Evolutionary conservation across 495 filamentous ascomycete genomes (phyloP).

Genomic region (Penicillium canescens): DNA sequence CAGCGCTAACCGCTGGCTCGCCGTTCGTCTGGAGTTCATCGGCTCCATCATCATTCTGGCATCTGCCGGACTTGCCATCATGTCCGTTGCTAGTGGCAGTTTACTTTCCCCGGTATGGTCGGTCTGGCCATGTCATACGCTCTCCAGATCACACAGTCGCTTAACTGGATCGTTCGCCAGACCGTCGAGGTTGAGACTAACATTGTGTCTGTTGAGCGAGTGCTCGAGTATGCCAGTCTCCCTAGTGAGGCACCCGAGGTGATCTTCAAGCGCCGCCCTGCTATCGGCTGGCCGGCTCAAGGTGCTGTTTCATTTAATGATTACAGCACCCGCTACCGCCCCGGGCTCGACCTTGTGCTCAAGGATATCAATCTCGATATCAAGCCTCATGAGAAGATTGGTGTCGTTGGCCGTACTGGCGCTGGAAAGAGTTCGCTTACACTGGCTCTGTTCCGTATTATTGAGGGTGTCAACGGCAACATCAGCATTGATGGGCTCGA

Average conservation of each 20-base stretch:
- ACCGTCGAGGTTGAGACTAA: conserved; percentile 99
- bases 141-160: conserved; percentile 93
- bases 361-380: conserved; percentile 90
- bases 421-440: conserved; percentile 97
- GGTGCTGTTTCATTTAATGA: conserved; percentile 90
- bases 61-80: conserved; percentile 78
- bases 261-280: conserved; percentile 81
- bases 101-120: conserved; percentile 73
- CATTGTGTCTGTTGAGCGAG: conserved; percentile 97
- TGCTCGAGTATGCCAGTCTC: conserved; percentile 91
- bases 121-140: conserved; percentile 97
- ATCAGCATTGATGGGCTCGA: conserved; percentile 89
- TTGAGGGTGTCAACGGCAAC: conserved; percentile 77
- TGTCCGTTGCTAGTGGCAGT: conserved; percentile 74
- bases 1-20: conserved; percentile 95
- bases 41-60: conserved; percentile 92
- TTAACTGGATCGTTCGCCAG: conserved; percentile 99
- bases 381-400: conserved; percentile 95
- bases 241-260: conserved; percentile 96
- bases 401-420: conserved; percentile 93
- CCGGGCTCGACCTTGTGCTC: conserved; percentile 85
- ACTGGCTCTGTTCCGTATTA: conserved; percentile 91
- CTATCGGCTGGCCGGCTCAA: conserved; percentile 87
- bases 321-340: conserved; percentile 90
- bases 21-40: conserved; percentile 93